phyloP scores from a whole-genome alignment of 257 asterid genomes.

The Nemophila menziesii region DNA sequence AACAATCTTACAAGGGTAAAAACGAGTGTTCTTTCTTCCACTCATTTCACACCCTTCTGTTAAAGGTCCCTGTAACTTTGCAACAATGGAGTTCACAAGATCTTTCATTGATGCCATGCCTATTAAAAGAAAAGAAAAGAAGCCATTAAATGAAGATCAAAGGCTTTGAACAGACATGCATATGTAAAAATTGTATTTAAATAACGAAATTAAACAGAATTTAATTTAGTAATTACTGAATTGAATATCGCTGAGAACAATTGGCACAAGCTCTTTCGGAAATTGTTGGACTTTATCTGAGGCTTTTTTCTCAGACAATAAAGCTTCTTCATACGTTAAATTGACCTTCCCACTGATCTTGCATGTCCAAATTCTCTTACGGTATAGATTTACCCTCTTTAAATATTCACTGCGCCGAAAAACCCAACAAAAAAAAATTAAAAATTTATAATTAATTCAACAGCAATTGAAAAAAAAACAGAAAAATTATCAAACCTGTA shows the following conservation, averaged over 20 bases:
- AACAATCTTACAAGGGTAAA: constrained; percentile 52
- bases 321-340: constrained; percentile 87
- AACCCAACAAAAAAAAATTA: neutral
- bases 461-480: neutral
- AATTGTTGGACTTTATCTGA: constrained; percentile 46
- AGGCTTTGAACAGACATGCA: neutral
- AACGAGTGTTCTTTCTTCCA: constrained; percentile 55
- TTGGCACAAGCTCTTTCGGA: constrained; percentile 47
- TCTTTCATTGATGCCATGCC: constrained; percentile 84
- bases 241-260: constrained; percentile 69
- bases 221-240: constrained; percentile 41
- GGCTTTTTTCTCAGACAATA: constrained; percentile 67
- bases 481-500: constrained; percentile 29
- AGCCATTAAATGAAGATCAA: neutral
- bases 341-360: constrained; percentile 73
- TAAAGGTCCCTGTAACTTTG: constrained; percentile 59
- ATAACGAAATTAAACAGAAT: neutral
- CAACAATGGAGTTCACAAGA: constrained; percentile 55
- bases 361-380: constrained; percentile 76
- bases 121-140: constrained; percentile 19
- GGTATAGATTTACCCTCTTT: constrained; percentile 63
- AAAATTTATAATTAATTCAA: too few species aligned
- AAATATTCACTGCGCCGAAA: constrained; percentile 57
- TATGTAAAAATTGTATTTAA: neutral
- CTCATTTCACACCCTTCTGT: constrained; percentile 57